phyloP scores from a whole-genome alignment of 179 eudicot species.

The Carnegiea gigantea region DNA sequence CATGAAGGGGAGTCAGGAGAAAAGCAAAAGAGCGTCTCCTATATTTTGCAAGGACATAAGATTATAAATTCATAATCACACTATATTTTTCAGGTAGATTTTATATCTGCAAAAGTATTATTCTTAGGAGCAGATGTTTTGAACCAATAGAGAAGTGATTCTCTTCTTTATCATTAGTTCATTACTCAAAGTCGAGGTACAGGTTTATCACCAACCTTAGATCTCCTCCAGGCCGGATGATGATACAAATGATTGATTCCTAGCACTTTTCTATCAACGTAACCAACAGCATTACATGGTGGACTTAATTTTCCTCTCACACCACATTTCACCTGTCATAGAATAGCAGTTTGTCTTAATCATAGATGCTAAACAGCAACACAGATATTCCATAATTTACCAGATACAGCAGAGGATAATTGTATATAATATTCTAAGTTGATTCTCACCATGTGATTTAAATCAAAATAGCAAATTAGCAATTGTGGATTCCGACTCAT shows the following conservation, averaged over 20 bases:
- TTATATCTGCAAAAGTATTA: background rate
- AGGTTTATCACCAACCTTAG: constrained; percentile 46
- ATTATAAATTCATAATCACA: background rate
- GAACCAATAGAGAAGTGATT: background rate
- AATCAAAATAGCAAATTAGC: background rate
- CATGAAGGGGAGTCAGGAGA: background rate
- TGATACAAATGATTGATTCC: constrained; percentile 80
- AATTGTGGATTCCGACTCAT: background rate
- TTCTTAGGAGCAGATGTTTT: background rate
- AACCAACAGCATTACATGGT: constrained; percentile 90
- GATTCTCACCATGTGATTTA: background rate
- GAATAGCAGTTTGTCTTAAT: background rate
- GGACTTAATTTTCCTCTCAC: constrained; percentile 76
- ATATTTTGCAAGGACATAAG: background rate
- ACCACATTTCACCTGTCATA: constrained; percentile 59
- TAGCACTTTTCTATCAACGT: constrained; percentile 66
- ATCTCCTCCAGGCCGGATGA: constrained; percentile 89
- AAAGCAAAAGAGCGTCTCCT: background rate
- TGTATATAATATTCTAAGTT: background rate
- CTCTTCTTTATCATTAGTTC: background rate
- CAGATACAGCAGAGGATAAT: background rate
- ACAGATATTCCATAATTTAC: background rate
- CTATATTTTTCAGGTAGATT: background rate
- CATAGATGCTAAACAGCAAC: background rate
- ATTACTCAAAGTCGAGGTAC: no score